These are phyloP conservation scores for Apiotrichum sp. DNA, from an alignment of 1,284 basidiomycete species.

Conservation along the genomic window DNA sequence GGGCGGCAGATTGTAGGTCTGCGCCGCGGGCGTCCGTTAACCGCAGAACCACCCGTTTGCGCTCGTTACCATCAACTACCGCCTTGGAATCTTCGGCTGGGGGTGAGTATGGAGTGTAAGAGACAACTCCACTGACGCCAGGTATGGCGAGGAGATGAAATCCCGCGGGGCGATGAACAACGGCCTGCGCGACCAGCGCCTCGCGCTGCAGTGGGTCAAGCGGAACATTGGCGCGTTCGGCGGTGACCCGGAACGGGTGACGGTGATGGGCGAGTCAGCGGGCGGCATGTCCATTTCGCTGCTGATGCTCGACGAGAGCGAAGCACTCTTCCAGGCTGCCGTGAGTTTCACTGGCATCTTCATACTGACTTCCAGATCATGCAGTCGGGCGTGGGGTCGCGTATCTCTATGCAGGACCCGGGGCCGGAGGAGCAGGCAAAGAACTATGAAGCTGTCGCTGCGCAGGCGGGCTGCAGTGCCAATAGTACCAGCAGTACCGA, in stretches of 20 bases:
- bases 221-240: constrained; percentile 50
- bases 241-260: constrained; percentile 45
- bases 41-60: constrained; percentile 39
- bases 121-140: too few species aligned
- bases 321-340: constrained; percentile 41
- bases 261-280: constrained; percentile 45
- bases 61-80: constrained; percentile 48
- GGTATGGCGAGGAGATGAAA: constrained; percentile 34
- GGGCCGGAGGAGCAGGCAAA: too few species aligned
- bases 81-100: constrained; percentile 50
- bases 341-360: constrained; percentile 46
- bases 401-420: neutral
- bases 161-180: constrained; percentile 40
- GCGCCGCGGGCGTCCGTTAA: neutral
- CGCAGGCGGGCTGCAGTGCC: too few species aligned
- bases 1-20: too few species aligned
- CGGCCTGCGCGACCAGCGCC: constrained; percentile 48
- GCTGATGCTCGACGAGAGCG: constrained; percentile 30
- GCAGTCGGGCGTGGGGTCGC: neutral
- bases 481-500: neutral
- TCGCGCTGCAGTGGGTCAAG: constrained; percentile 51
- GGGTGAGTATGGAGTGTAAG: constrained; percentile 2
- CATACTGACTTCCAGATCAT: neutral
- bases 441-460: too few species aligned
- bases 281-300: constrained; percentile 40